phyloP scores from a whole-genome alignment of 176 grass and related monocot species.

The Aegilops tauschii region DNA sequence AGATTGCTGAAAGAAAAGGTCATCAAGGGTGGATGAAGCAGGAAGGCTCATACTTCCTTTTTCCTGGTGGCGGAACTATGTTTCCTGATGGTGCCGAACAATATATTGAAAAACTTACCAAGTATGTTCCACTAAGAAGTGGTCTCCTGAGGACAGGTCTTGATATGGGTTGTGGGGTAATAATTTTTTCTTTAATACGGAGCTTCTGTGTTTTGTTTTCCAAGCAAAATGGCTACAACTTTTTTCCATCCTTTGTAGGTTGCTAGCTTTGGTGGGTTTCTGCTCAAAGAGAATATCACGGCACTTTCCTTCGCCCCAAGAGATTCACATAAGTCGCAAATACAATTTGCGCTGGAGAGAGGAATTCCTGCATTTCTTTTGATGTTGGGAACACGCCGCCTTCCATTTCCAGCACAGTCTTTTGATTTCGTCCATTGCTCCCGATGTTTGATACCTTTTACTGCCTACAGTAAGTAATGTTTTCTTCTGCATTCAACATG shows the following conservation, averaged over 20 bases:
- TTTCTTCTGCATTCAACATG: background rate
- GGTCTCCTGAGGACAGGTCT: constrained; percentile 75
- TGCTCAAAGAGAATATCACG: constrained; percentile 81
- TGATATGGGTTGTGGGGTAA: constrained; percentile 98
- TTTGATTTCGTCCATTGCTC: constrained; percentile 97
- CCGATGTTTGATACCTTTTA: constrained; percentile 91
- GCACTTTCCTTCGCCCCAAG: constrained; percentile 94
- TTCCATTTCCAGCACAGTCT: constrained; percentile 75
- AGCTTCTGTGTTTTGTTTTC: background rate
- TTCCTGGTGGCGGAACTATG: constrained; percentile 93
- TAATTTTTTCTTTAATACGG: constrained; percentile 21
- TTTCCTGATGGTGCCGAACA: constrained; percentile 85
- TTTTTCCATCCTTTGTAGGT: constrained; percentile 58
- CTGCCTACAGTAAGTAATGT: constrained; percentile 67
- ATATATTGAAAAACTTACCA: constrained; percentile 69
- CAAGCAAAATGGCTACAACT: background rate
- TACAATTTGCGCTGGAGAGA: constrained; percentile 95
- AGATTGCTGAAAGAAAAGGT: constrained; percentile 95
- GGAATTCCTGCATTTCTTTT: constrained; percentile 92
- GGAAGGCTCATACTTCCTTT: constrained; percentile 75
- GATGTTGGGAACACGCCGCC: constrained; percentile 75
- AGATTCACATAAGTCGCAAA: constrained; percentile 96
- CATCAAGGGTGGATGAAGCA: constrained; percentile 97
- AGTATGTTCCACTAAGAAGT: constrained; percentile 63
- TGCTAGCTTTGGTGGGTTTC: constrained; percentile 90